Evolutionary conservation across 2,329 filamentous ascomycete species (phyloP).

Genomic region (Aspergillus melleus): DNA sequence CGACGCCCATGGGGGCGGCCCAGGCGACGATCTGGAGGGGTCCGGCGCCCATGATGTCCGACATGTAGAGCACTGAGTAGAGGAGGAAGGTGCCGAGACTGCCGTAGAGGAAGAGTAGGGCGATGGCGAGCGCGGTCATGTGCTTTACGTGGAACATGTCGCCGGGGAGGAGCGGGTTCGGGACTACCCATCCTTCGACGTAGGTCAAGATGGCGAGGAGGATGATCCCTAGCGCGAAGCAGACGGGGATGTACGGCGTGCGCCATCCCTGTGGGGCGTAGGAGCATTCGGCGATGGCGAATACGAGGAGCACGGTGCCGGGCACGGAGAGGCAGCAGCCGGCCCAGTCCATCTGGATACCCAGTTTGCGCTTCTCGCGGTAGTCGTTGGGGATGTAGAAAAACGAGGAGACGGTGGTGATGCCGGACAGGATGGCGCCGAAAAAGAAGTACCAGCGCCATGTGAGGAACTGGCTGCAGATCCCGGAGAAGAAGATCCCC

Average conservation of each 20-base stretch:
- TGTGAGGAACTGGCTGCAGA: constrained; percentile 54
- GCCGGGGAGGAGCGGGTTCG: constrained; percentile 67
- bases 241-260: constrained; percentile 70
- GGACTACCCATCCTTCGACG: constrained; percentile 69
- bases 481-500: constrained; percentile 66
- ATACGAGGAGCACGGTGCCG: constrained; percentile 69
- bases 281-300: constrained; percentile 71
- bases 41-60: constrained; percentile 58
- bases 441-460: constrained; percentile 73
- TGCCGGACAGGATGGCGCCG: constrained; percentile 54
- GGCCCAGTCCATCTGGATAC: constrained; percentile 66
- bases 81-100: constrained; percentile 68
- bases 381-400: constrained; percentile 50
- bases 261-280: constrained; percentile 69
- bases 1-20: constrained; percentile 67
- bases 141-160: constrained; percentile 69
- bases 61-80: constrained; percentile 64
- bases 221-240: constrained; percentile 63
- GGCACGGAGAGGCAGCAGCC: constrained; percentile 62
- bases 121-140: constrained; percentile 63
- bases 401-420: constrained; percentile 47
- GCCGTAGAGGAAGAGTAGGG: constrained; percentile 68
- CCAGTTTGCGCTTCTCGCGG: constrained; percentile 33
- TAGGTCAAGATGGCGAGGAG: constrained; percentile 64
- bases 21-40: constrained; percentile 67